A percentile compares a stretch with the other conserved stretches of the same genome.
These are phyloP conservation scores for Suillus placidus DNA, from an alignment of 768 basidiomycete species.

Conservation along the genomic window DNA sequence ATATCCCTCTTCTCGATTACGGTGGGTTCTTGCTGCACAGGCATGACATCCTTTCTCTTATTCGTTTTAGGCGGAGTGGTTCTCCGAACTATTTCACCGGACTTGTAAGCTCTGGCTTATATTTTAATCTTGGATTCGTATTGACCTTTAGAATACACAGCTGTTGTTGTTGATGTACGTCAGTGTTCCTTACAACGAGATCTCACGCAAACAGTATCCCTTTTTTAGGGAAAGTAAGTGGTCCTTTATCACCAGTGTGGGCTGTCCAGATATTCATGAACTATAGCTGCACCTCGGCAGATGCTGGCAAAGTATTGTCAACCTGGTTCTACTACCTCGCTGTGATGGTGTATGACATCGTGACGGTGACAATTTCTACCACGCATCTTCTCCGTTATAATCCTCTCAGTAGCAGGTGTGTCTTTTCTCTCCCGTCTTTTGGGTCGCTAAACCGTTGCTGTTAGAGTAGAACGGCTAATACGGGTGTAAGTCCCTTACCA, in stretches of 20 bases:
- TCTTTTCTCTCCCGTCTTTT: background rate
- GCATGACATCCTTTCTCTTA: background rate
- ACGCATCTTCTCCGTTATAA: conserved; percentile 53
- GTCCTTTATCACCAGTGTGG: background rate
- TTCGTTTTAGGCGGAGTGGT: conserved; percentile 53
- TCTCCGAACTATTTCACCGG: conserved; percentile 54
- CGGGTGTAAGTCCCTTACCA: conserved; percentile 26
- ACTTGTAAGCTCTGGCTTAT: conserved; percentile 43
- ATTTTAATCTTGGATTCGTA: conserved; percentile 7
- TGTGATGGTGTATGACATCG: conserved; percentile 59
- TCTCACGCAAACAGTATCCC: conserved; percentile 7
- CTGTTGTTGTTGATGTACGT: conserved; percentile 26
- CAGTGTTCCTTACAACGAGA: background rate
- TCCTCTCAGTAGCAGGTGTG: conserved; percentile 29
- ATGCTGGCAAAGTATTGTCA: conserved; percentile 33
- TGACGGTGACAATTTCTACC: conserved; percentile 52
- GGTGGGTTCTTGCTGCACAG: conserved; percentile 38
- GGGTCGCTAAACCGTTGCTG: conserved; percentile 14
- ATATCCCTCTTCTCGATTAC: conserved; percentile 44
- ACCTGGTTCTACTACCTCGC: conserved; percentile 63
- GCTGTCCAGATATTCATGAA: background rate
- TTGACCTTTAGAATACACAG: conserved; percentile 20
- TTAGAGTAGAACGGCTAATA: conserved; percentile 31
- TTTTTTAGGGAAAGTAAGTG: conserved; percentile 40
- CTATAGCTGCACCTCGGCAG: conserved; percentile 51